Evolutionary conservation across 2,329 filamentous ascomycete species (phyloP), one percentile per base, ranked within the genome.

Genomic region (Ophiostoma montium): DNA sequence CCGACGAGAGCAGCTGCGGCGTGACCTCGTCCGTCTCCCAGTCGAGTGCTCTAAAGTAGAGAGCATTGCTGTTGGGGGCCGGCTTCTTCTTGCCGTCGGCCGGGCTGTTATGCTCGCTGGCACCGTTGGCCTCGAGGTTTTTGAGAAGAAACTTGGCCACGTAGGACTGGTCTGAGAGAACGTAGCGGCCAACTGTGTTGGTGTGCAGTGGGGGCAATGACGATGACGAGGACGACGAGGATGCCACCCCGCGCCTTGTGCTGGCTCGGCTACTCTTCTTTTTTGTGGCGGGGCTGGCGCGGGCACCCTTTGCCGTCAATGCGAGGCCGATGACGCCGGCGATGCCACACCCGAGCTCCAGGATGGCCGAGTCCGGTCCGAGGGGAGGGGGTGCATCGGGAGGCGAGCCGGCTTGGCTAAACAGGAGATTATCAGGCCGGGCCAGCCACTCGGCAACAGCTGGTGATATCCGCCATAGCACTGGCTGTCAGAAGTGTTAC

Each of bases 401-500:
- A 16, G 5, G 15, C 6, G 23, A 23, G 15, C 39, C 23, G n/a
- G 32, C 42, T 18, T n/a, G 16, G 6, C 12, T 62, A 65, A 81
- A 79, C 44, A 95, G 71, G 1, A 78, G 63, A 61, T 87, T 88
- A 30, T 64, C 60, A 2, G 72, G 63, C 3, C 73, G 71, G 32
- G 79, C 71, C 42, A 96, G 73, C 87, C 87, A 96, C 55, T 78
- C 70, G 19, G 89, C 86, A 60, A 96, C 80, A 41, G 80, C 70
- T 9, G 89, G 87, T 0, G 87, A 90, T 56, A 95, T 83, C 64
- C 85, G 88, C 92, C 92, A 98, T 9, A 96, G 70, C 16, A 95
- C 88, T 84, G 51, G 3, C 35, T 35, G 12, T 23, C 32, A 35
- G 23, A 30, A 3, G 13, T n/a, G 19, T 10, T 4, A 38, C 9